Conservation (phyloP, 2,329 filamentous ascomycete species). For the Trichoderma harzianum region DNA sequence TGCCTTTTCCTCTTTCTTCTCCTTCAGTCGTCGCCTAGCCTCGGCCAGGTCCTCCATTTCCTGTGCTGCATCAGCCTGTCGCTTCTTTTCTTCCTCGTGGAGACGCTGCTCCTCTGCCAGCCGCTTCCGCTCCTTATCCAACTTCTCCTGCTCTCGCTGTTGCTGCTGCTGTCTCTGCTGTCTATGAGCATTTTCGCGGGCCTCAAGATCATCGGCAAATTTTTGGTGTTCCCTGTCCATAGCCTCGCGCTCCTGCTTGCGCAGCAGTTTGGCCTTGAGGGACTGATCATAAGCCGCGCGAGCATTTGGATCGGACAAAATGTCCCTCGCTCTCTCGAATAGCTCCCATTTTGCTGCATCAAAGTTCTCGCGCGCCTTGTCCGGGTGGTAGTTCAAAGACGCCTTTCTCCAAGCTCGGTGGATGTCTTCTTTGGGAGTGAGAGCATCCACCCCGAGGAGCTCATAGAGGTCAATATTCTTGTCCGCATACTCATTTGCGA, state of each 20-base stretch:
- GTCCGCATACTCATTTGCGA: conserved; percentile 57
- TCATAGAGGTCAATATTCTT: conserved; percentile 73
- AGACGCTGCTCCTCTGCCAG: conserved; percentile 37
- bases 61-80: conserved; percentile 37
- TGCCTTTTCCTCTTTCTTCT: conserved; percentile 41
- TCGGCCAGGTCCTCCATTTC: conserved; percentile 39
- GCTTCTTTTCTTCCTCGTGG: conserved; percentile 36
- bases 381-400: conserved; percentile 88
- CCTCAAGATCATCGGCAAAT: conserved; percentile 85
- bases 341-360: conserved; percentile 81
- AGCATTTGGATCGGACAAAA: conserved; percentile 68
- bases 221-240: conserved; percentile 70
- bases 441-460: conserved; percentile 64
- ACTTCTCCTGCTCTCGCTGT: conserved; percentile 32
- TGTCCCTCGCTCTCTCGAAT: conserved; percentile 80
- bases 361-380: conserved; percentile 75
- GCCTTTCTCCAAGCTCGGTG: conserved; percentile 80
- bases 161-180: conserved; percentile 51
- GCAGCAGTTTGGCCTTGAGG: conserved; percentile 66
- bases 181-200: conserved; percentile 66
- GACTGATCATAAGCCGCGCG: conserved; percentile 76
- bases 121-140: conserved; percentile 38
- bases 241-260: conserved; percentile 66
- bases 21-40: conserved; percentile 36
- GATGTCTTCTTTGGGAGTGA: conserved; percentile 67